Conservation (phyloP, 2,329 filamentous ascomycete species). For the Pseudogymnoascus sp. region DNA sequence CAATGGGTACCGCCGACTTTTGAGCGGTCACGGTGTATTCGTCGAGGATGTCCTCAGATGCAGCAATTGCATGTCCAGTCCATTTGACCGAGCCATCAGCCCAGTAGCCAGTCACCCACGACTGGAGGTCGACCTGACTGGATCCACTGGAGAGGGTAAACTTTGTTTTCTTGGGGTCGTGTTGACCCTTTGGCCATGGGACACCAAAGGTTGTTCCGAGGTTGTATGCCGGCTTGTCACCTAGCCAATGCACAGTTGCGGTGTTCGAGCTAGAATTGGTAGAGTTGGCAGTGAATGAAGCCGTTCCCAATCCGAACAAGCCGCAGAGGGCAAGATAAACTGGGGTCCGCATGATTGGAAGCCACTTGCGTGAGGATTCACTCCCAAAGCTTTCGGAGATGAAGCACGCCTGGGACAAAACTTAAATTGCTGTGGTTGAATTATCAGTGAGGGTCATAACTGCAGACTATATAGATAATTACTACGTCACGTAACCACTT, state of each 20-base stretch:
- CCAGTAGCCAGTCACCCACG: conserved; percentile 52
- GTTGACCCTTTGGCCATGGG: conserved; percentile 16
- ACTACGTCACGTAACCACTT: background rate
- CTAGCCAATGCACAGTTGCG: conserved; percentile 16
- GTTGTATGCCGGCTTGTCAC: conserved; percentile 13
- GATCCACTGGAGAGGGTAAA: conserved; percentile 12
- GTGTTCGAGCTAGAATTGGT: background rate
- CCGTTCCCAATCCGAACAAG: background rate
- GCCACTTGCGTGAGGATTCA: background rate
- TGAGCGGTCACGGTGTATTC: conserved; percentile 35
- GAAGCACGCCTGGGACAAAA: background rate
- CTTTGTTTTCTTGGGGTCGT: conserved; percentile 12
- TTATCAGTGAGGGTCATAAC: background rate
- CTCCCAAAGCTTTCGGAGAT: background rate
- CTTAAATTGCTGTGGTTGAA: background rate
- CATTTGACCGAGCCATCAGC: conserved; percentile 53
- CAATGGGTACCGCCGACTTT: conserved; percentile 8
- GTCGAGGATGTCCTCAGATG: conserved; percentile 30
- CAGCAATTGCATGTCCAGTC: conserved; percentile 46
- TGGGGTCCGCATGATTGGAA: conserved; percentile 1
- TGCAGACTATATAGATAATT: background rate
- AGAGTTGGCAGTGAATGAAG: background rate
- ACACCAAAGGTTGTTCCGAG: conserved; percentile 19
- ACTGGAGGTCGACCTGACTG: conserved; percentile 32
- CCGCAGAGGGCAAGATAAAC: background rate